Evolutionary conservation across 2,329 filamentous ascomycete genomes (phyloP).

Genomic region (Phaeophleospora eucalypticola): DNA sequence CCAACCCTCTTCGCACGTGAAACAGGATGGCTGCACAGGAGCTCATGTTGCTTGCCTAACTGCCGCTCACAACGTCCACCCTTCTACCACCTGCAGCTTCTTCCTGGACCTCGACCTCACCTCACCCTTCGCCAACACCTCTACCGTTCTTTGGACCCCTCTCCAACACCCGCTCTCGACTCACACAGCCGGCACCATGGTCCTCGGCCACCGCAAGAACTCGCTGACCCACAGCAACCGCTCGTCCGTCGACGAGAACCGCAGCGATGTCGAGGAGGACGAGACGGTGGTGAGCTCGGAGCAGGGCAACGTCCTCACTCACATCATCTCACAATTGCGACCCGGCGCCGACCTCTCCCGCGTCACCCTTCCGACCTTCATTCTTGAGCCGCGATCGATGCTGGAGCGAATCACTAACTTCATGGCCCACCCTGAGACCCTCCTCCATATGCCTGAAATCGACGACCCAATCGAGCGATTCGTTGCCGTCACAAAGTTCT

Average conservation of each 20-base stretch:
- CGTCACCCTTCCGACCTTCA: conserved; percentile 94
- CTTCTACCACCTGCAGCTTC: background rate
- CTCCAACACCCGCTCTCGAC: background rate
- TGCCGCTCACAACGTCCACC: background rate
- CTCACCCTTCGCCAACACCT: background rate
- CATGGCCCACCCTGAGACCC: conserved; percentile 97
- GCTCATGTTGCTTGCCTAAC: background rate
- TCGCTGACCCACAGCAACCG: conserved; percentile 40
- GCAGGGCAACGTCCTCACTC: conserved; percentile 92
- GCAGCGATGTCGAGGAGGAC: conserved; percentile 41
- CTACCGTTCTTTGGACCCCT: background rate
- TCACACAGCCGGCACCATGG: conserved; percentile 36
- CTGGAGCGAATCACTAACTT: conserved; percentile 98
- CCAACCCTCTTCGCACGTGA: background rate
- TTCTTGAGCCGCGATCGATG: conserved; percentile 96
- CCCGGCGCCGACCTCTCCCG: conserved; percentile 92
- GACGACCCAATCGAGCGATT: conserved; percentile 89
- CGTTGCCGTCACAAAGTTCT: conserved; percentile 94
- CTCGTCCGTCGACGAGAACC: conserved; percentile 40
- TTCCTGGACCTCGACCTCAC: background rate
- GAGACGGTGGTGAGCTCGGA: conserved; percentile 83
- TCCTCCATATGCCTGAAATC: conserved; percentile 79
- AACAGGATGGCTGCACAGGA: too few species aligned
- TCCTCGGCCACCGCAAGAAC: conserved; percentile 47
- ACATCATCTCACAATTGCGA: conserved; percentile 95